phyloP scores from a whole-genome alignment of 2,329 filamentous ascomycete genomes.

The Hymenoscyphus scutula region DNA sequence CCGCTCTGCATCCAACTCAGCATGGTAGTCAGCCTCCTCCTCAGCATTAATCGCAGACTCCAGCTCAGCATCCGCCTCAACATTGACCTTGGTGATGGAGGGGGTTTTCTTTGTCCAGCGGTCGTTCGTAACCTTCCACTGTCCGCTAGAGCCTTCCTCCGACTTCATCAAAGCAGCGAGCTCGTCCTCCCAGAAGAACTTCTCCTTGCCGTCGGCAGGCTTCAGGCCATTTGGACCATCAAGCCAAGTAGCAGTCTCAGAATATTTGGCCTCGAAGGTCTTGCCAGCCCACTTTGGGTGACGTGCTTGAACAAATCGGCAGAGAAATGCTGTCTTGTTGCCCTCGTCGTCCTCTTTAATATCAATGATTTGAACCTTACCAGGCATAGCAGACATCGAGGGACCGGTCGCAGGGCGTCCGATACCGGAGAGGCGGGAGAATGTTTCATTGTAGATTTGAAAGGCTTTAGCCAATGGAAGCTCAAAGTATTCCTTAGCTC shows the following conservation, averaged over 20 bases:
- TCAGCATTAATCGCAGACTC: no score
- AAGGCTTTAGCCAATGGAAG: slow-evolving; percentile 10
- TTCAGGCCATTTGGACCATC: background rate
- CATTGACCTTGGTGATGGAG: no score
- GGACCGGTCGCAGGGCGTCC: slow-evolving; percentile 9
- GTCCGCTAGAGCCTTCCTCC: slow-evolving; percentile 5
- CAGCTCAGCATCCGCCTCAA: no score
- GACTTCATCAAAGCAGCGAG: background rate
- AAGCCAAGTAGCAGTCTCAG: slow-evolving; percentile 12
- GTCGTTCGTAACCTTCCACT: background rate
- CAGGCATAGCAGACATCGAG: slow-evolving; percentile 15
- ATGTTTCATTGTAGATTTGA: slow-evolving; percentile 9
- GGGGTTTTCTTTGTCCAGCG: background rate
- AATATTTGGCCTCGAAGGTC: slow-evolving; percentile 12
- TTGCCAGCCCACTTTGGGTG: slow-evolving; percentile 10
- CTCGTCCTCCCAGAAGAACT: slow-evolving; percentile 14
- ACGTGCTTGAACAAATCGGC: slow-evolving; percentile 16
- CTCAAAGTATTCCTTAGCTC: slow-evolving; percentile 12
- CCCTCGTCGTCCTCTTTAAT: background rate
- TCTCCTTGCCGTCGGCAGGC: slow-evolving; percentile 8
- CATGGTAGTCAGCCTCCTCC: no score
- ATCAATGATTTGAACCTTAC: slow-evolving; percentile 12
- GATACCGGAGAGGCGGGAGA: background rate
- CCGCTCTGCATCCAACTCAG: no score
- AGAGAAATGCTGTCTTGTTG: slow-evolving; percentile 9